phyloP scores from a whole-genome alignment of 164 flowering plant genomes.

The Kalanchoe fedtschenkoi region DNA sequence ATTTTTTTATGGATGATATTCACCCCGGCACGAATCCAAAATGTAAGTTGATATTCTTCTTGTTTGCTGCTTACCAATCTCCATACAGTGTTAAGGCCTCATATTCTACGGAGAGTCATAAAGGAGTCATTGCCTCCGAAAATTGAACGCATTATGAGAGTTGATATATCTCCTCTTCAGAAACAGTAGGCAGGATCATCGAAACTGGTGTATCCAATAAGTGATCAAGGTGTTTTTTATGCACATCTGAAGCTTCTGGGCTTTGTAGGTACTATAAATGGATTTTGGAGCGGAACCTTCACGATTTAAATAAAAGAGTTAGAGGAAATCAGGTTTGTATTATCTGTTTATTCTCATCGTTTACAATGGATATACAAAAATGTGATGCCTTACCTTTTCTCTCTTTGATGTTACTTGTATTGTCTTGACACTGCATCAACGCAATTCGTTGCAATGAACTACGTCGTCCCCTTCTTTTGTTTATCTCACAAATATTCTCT shows the following conservation, averaged over 20 bases:
- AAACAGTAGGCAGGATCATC: slow-evolving; percentile 91
- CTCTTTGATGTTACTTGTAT: neutral
- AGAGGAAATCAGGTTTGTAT: slow-evolving; percentile 88
- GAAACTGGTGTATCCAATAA: neutral
- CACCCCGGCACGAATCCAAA: neutral
- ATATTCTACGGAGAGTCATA: slow-evolving; percentile 90
- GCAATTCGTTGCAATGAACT: too few relatives aligned
- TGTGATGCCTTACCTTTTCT: neutral
- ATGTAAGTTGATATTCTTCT: slow-evolving; percentile 6
- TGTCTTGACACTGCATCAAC: too few relatives aligned
- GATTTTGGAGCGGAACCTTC: slow-evolving; percentile 97
- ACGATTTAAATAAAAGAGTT: slow-evolving; percentile 92
- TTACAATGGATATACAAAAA: neutral
- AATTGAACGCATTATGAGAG: slow-evolving; percentile 91
- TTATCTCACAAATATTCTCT: too few relatives aligned
- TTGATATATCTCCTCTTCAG: slow-evolving; percentile 99
- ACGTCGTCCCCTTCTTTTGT: too few relatives aligned
- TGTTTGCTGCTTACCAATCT: slow-evolving; percentile 78
- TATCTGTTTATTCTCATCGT: neutral
- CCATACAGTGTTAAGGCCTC: slow-evolving; percentile 94
- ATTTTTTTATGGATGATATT: neutral
- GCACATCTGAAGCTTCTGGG: neutral
- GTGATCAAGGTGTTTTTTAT: neutral
- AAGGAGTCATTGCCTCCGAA: slow-evolving; percentile 99
- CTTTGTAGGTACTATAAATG: slow-evolving; percentile 83